Evolutionary conservation across 768 basidiomycete genomes (phyloP).

Genomic region (Panus rudis): DNA sequence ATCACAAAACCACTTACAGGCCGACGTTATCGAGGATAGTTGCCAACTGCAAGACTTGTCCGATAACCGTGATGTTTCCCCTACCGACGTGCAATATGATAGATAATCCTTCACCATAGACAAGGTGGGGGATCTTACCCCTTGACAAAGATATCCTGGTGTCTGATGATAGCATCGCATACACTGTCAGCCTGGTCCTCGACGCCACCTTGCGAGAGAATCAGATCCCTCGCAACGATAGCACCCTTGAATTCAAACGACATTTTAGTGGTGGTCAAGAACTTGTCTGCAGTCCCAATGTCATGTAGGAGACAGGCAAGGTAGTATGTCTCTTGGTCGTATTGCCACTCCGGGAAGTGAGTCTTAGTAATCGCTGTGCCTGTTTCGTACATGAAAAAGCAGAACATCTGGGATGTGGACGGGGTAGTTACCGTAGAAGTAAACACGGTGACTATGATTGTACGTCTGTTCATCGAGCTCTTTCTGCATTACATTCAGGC

Average conservation of each 20-base stretch:
- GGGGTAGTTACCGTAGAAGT: slow-evolving; percentile 36
- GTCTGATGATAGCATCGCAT: slow-evolving; percentile 43
- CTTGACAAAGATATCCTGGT: slow-evolving; percentile 40
- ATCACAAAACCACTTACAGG: slow-evolving; percentile 24
- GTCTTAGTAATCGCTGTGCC: slow-evolving; percentile 40
- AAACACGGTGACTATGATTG: slow-evolving; percentile 45
- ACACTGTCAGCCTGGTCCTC: slow-evolving; percentile 47
- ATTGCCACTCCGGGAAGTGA: slow-evolving; percentile 42
- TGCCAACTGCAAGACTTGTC: slow-evolving; percentile 42
- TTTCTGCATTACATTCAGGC: too few species aligned
- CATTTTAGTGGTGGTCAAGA: slow-evolving; percentile 45
- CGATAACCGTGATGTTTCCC: slow-evolving; percentile 44
- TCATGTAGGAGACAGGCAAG: slow-evolving; percentile 46
- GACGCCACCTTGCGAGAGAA: slow-evolving; percentile 33
- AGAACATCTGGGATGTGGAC: background rate
- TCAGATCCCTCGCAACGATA: slow-evolving; percentile 43
- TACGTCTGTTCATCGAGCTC: slow-evolving; percentile 39
- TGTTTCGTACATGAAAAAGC: slow-evolving; percentile 14
- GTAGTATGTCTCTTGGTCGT: slow-evolving; percentile 44
- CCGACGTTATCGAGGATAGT: slow-evolving; percentile 44
- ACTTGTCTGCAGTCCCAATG: slow-evolving; percentile 42
- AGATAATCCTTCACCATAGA: background rate
- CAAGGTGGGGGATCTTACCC: slow-evolving; percentile 23
- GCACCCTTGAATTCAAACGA: slow-evolving; percentile 53
- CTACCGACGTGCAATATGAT: slow-evolving; percentile 25